phyloP scores from a whole-genome alignment of 2,329 filamentous ascomycete species.

The Coniochaeta sp. region DNA sequence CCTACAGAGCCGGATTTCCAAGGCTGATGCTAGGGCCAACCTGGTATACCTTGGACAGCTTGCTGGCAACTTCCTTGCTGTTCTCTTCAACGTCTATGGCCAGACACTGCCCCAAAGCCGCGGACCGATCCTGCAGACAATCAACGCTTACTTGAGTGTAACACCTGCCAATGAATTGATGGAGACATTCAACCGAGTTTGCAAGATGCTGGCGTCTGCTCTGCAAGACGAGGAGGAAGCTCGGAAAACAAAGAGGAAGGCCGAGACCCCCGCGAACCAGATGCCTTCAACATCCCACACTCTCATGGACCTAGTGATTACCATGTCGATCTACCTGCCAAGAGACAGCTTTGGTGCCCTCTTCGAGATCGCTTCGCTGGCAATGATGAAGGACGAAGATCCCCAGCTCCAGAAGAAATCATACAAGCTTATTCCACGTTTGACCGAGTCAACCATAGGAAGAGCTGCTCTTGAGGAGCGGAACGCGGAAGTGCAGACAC shows the following conservation, averaged over 20 bases:
- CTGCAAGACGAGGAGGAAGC: constrained; percentile 40
- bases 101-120: constrained; percentile 90
- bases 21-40: constrained; percentile 69
- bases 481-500: constrained; percentile 69
- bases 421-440: constrained; percentile 91
- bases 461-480: constrained; percentile 69
- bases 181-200: constrained; percentile 83
- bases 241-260: constrained; percentile 42
- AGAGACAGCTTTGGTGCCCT: constrained; percentile 76
- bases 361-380: constrained; percentile 78
- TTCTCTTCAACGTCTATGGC: constrained; percentile 98
- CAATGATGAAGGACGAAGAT: constrained; percentile 75
- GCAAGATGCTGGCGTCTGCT: constrained; percentile 70
- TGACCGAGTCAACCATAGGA: constrained; percentile 75
- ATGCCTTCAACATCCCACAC: constrained; percentile 93
- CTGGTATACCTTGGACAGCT: constrained; percentile 73
- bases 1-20: constrained; percentile 71
- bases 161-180: constrained; percentile 71
- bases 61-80: constrained; percentile 83
- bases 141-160: constrained; percentile 91
- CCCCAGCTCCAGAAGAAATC: constrained; percentile 97
- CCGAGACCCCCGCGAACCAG: constrained; percentile 44
- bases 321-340: constrained; percentile 89
- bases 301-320: constrained; percentile 93
- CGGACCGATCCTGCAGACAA: constrained; percentile 84